Conservation (phyloP, 345 rosid species). For the Clausena lansium region DNA sequence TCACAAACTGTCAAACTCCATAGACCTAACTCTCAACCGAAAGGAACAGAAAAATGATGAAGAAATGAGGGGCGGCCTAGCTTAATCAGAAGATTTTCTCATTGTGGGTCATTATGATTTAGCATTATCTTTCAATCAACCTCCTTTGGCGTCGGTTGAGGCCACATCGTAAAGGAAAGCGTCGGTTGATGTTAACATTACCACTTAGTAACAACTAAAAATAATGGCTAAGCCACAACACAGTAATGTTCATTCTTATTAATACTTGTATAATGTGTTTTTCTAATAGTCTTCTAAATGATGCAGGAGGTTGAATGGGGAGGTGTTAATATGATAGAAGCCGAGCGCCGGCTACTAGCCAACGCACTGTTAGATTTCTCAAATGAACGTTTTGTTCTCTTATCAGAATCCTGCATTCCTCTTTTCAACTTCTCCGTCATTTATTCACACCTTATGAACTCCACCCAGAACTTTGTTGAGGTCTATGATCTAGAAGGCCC, state of each 20-base stretch:
- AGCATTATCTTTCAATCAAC: not conserved
- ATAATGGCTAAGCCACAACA: not conserved
- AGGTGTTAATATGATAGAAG: slow-evolving; percentile 72
- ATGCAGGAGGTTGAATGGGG: slow-evolving; percentile 81
- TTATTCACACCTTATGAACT: slow-evolving; percentile 56
- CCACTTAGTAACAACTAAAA: not conserved
- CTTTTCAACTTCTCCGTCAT: slow-evolving; percentile 67
- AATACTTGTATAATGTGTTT: not conserved
- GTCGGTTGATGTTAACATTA: not conserved
- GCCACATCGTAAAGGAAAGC: not conserved
- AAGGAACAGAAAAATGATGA: not conserved
- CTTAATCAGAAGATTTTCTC: not conserved
- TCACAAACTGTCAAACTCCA: not conserved
- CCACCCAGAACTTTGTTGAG: slow-evolving; percentile 50
- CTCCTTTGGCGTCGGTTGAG: not conserved
- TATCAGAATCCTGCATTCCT: slow-evolving; percentile 87
- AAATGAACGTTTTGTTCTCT: slow-evolving; percentile 71
- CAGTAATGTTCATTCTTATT: not conserved
- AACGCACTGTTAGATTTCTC: slow-evolving; percentile 71
- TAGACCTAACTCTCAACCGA: not conserved
- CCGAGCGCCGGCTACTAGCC: slow-evolving; percentile 77
- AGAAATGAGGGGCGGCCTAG: not conserved
- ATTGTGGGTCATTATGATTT: not conserved
- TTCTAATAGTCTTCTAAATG: not conserved
- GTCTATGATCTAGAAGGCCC: slow-evolving; percentile 50